Base-by-base conservation (phyloP, 1,284 basidiomycete species). In the Irpex lacteus region DNA sequence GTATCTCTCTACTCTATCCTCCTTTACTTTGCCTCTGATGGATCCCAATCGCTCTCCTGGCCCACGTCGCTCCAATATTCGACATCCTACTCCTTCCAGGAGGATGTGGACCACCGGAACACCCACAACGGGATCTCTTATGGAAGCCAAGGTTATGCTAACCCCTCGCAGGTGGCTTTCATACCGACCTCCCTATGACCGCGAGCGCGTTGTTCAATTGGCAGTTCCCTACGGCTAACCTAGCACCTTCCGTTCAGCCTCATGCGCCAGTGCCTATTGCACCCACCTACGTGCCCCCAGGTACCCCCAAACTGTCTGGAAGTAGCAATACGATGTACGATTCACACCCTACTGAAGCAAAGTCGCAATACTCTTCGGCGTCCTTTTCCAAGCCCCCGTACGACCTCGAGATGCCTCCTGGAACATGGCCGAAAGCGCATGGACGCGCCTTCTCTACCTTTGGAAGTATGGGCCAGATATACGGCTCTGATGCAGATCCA, bases 361-460 rank as follows among this genome's bases (percentile, higher is more conserved):
- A n/a, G 40, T 72, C 76, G 60, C 78, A 75, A 67, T 83, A 77
- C 66, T 78, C 83, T 0, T 72, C 86, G 54, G 82, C 85, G 9
- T 85, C 85, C 4, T 19, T 53, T 1, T 83, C 85, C 73, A 75
- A 79, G 59, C 85, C 88, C 67, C 85, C 87, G 15, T 82, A 85
- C 67, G 83, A 87, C 54, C 87, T 89, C 59, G 75, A 74, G 18
- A 78, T 83, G 6, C 88, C 87, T 3, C 71, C 74, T 53, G 72
- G 75, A 61, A 77, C 76, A 1, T 81, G 83, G 67, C 64, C 77
- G 19, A 69, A 69, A 26, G 66, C 72, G 13, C 52, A 32, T 53
- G 52, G 52, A 53, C 52, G 26, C 1, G 52, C 52, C 52, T 53
- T 53, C 52, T 53, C 52, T 5, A n/a, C 26, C 19, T 32, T 19